Conservation (phyloP, 192 early-diverging fungal genomes). For the Linnemannia zychae region DNA sequence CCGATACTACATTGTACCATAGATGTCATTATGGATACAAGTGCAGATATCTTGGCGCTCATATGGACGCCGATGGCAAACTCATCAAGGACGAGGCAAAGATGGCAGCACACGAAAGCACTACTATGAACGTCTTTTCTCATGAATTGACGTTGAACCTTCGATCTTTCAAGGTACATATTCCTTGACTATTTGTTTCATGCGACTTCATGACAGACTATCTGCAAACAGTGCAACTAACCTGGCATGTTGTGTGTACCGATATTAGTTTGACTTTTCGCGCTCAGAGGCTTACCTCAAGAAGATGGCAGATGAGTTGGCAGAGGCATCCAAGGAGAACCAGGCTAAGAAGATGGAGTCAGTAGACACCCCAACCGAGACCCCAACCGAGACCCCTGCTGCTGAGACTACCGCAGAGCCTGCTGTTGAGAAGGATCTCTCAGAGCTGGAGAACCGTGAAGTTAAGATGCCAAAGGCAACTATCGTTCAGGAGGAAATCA, state of each 20-base stretch:
- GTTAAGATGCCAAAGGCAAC: conserved; percentile 22
- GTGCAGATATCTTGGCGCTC: conserved; percentile 71
- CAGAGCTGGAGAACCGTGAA: conserved; percentile 31
- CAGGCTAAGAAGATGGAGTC: conserved; percentile 19
- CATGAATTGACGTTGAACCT: conserved; percentile 35
- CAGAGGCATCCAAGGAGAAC: conserved; percentile 22
- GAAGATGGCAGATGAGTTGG: conserved; percentile 41
- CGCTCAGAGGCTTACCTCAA: conserved; percentile 49
- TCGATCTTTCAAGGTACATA: conserved; percentile 34
- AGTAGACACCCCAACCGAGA: conserved; percentile 36
- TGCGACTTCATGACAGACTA: no score
- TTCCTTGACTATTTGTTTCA: neutral
- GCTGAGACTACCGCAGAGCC: conserved; percentile 57
- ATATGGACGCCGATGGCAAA: conserved; percentile 63
- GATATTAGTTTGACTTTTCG: conserved; percentile 40
- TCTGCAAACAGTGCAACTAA: neutral
- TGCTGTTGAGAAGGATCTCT: conserved; percentile 23
- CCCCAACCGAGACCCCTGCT: neutral
- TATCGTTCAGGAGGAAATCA: conserved; percentile 26
- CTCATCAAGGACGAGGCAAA: conserved; percentile 72
- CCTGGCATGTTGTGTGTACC: no score
- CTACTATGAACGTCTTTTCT: conserved; percentile 28
- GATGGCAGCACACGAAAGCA: conserved; percentile 18
- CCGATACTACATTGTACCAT: neutral
- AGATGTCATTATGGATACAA: conserved; percentile 74